Evolutionary conservation across 306 rosid genomes (phyloP).

Genomic region (Luffa acutangula): DNA sequence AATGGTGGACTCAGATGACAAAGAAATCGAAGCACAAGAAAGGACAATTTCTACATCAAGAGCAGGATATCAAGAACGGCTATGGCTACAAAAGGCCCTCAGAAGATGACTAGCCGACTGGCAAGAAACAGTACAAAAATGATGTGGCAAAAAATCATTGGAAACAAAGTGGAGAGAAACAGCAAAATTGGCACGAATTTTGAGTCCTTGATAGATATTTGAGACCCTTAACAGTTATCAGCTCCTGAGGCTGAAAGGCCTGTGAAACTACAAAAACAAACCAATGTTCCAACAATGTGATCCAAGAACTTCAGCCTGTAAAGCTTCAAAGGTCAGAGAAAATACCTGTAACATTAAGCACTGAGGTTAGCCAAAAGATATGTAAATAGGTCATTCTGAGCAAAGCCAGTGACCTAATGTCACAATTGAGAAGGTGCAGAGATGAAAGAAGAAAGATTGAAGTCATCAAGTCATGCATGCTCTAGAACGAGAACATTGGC

Average conservation of each 20-base stretch:
- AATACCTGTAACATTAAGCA: slow-evolving; percentile 96
- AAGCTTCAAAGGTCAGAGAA: slow-evolving; percentile 93
- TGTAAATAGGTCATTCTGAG: background rate
- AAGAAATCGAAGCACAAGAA: background rate
- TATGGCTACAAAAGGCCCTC: background rate
- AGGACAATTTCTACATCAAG: background rate
- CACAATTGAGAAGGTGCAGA: background rate
- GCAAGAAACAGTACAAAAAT: background rate
- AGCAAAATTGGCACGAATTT: slow-evolving; percentile 16
- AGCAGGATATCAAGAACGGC: background rate
- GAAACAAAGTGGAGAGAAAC: slow-evolving; percentile 13
- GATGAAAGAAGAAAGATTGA: background rate
- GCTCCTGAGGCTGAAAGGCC: slow-evolving; percentile 46
- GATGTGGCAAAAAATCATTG: background rate
- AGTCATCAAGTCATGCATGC: background rate
- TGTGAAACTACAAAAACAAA: slow-evolving; percentile 60
- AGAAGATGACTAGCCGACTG: background rate
- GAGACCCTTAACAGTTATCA: slow-evolving; percentile 27
- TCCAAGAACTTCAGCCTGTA: slow-evolving; percentile 54
- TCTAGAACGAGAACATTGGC: background rate
- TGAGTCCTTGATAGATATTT: slow-evolving; percentile 20
- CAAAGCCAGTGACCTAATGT: background rate
- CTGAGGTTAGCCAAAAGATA: slow-evolving; percentile 41
- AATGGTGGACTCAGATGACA: background rate
- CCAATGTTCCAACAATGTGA: slow-evolving; percentile 75